These are phyloP conservation scores for Sarocladium kiliense DNA, from an alignment of 2,329 filamentous ascomycete species.

Conservation along the genomic window DNA sequence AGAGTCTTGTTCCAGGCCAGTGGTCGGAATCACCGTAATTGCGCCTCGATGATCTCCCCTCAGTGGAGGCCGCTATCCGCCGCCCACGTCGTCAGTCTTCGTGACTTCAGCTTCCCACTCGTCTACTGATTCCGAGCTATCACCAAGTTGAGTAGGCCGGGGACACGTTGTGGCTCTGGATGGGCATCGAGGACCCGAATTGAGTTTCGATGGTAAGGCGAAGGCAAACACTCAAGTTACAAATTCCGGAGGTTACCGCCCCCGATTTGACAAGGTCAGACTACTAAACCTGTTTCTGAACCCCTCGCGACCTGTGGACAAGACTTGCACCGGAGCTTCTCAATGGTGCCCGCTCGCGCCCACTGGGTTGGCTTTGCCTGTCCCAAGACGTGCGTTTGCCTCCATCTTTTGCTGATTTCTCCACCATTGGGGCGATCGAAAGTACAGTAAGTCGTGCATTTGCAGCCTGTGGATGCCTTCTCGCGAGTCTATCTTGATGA, in stretches of 20 bases:
- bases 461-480: background rate
- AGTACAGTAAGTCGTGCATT: background rate
- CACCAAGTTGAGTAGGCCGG: background rate
- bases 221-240: background rate
- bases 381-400: slow-evolving; percentile 5
- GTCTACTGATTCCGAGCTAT: background rate
- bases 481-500: background rate
- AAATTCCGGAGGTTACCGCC: background rate
- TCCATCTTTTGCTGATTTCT: background rate
- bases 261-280: background rate
- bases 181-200: background rate
- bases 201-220: slow-evolving; percentile 4
- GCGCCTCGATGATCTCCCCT: background rate
- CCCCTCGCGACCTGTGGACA: background rate
- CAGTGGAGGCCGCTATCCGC: slow-evolving; percentile 5
- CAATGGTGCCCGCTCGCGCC: background rate
- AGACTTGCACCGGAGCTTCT: background rate
- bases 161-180: background rate
- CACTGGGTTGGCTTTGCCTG: background rate
- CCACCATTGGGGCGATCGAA: background rate
- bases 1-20: background rate
- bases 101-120: background rate
- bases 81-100: background rate
- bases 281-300: slow-evolving; percentile 4
- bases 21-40: slow-evolving; percentile 2